Percentiles rank a stretch among this genome's conserved stretches.
These are phyloP conservation scores for Metarhizium guizhouense DNA, from an alignment of 2,329 filamentous ascomycete genomes.

Conservation along the genomic window DNA sequence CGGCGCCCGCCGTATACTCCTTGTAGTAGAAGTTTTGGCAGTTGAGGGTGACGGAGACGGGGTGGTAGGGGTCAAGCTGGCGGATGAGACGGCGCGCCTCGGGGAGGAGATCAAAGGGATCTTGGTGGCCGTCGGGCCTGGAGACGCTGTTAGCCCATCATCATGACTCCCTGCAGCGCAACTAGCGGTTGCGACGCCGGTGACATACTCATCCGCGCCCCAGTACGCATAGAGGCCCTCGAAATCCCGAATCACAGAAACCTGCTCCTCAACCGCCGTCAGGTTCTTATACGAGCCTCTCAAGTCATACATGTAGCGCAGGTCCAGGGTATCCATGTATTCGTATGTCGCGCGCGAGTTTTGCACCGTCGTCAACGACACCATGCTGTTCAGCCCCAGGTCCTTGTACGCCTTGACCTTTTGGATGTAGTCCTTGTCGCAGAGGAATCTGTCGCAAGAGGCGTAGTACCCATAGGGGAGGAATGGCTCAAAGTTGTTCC, in stretches of 20 bases:
- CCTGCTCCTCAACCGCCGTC: slow-evolving; percentile 28
- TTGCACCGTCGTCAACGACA: slow-evolving; percentile 30
- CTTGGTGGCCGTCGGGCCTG: slow-evolving; percentile 45
- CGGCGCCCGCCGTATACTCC: slow-evolving; percentile 43
- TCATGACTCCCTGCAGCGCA: too few relatives aligned
- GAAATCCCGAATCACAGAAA: slow-evolving; percentile 29
- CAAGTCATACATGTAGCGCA: slow-evolving; percentile 37
- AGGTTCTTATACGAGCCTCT: slow-evolving; percentile 35
- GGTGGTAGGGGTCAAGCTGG: slow-evolving; percentile 50
- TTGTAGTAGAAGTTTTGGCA: slow-evolving; percentile 53
- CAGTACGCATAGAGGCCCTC: slow-evolving; percentile 35
- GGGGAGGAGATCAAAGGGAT: slow-evolving; percentile 39
- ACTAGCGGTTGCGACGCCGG: too few relatives aligned
- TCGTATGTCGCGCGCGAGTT: slow-evolving; percentile 27
- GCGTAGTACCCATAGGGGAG: slow-evolving; percentile 37
- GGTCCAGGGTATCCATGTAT: slow-evolving; percentile 28
- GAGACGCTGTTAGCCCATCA: too few relatives aligned
- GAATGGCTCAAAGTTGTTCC: slow-evolving; percentile 27
- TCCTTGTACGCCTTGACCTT: slow-evolving; percentile 24
- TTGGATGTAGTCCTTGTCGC: slow-evolving; percentile 24
- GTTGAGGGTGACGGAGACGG: slow-evolving; percentile 49
- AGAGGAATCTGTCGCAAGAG: slow-evolving; percentile 33
- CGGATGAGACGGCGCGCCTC: slow-evolving; percentile 35
- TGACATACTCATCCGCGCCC: slow-evolving; percentile 33
- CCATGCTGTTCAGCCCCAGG: slow-evolving; percentile 35